Evolutionary conservation across 805 yeast genomes (phyloP).

Genomic region (Kazachstania bromeliacearum): DNA sequence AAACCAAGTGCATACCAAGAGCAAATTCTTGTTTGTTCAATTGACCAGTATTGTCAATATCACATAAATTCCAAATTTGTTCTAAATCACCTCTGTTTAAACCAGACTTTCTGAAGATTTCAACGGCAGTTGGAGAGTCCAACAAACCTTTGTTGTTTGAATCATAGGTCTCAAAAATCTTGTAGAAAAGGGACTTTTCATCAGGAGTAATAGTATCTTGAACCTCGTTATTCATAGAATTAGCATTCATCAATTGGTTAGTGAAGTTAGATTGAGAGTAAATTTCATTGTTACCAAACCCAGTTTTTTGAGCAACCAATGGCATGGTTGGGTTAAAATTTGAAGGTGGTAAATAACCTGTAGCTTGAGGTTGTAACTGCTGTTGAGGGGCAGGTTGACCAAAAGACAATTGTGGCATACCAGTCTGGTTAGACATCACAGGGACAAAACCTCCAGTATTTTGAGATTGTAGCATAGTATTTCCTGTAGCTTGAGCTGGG

Average conservation of each 20-base stretch:
- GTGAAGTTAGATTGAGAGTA: conserved; percentile 30
- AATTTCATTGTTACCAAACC: conserved; percentile 35
- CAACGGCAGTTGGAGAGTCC: conserved; percentile 74
- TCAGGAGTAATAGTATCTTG: conserved; percentile 72
- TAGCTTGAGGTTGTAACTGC: conserved; percentile 38
- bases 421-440: not conserved
- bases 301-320: conserved; percentile 36
- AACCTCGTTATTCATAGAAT: conserved; percentile 13
- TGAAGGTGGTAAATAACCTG: conserved; percentile 53
- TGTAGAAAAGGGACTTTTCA: conserved; percentile 79
- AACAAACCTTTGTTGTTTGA: conserved; percentile 54
- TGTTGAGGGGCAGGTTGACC: conserved; percentile 34
- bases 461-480: conserved; percentile 34
- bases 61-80: conserved; percentile 83
- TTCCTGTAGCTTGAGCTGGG: conserved; percentile 31
- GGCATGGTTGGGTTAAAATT: conserved; percentile 29
- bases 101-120: conserved; percentile 85
- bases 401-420: conserved; percentile 29
- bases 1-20: conserved; percentile 94
- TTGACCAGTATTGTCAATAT: conserved; percentile 71
- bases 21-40: conserved; percentile 87
- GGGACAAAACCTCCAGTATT: conserved; percentile 30
- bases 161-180: conserved; percentile 85
- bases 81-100: conserved; percentile 78
- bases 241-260: conserved; percentile 30